phyloP scores from a whole-genome alignment of 176 grass and related monocot genomes.

The Metroxylon sagu region DNA sequence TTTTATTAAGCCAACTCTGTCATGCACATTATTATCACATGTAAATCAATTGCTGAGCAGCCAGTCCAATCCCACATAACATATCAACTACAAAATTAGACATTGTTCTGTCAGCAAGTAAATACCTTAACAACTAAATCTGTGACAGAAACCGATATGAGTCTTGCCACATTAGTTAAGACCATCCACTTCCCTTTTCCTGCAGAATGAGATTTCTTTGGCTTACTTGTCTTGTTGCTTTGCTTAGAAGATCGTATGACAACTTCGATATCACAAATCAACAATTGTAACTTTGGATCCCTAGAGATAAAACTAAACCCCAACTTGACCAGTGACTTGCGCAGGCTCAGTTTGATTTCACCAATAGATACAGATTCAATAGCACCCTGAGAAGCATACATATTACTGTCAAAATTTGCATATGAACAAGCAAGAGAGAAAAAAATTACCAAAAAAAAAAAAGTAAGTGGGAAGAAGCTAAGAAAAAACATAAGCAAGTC shows the following conservation, averaged over 20 bases:
- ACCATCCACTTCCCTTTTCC: constrained; percentile 99
- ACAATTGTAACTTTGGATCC: constrained; percentile 85
- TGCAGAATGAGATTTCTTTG: constrained; percentile 58
- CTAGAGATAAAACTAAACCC: constrained; percentile 91
- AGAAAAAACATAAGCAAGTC: too few species aligned
- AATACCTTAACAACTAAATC: constrained; percentile 93
- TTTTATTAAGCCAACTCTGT: neutral
- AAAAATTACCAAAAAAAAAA: neutral
- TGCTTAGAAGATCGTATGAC: constrained; percentile 49
- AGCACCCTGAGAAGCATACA: constrained; percentile 51
- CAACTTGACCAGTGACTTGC: constrained; percentile 93
- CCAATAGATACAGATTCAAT: constrained; percentile 82
- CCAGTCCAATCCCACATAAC: neutral
- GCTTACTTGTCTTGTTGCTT: constrained; percentile 51
- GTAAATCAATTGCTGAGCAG: neutral
- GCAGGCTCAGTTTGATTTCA: constrained; percentile 97
- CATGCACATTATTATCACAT: too few species aligned
- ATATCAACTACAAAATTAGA: neutral
- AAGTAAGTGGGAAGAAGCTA: too few species aligned
- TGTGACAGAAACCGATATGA: constrained; percentile 75
- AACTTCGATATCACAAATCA: constrained; percentile 95
- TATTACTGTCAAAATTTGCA: neutral
- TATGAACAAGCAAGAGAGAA: constrained; percentile 3
- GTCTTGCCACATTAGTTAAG: constrained; percentile 70
- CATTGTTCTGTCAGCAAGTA: neutral